phyloP scores from a whole-genome alignment of 345 rosid species.

The Citrus reticulata region DNA sequence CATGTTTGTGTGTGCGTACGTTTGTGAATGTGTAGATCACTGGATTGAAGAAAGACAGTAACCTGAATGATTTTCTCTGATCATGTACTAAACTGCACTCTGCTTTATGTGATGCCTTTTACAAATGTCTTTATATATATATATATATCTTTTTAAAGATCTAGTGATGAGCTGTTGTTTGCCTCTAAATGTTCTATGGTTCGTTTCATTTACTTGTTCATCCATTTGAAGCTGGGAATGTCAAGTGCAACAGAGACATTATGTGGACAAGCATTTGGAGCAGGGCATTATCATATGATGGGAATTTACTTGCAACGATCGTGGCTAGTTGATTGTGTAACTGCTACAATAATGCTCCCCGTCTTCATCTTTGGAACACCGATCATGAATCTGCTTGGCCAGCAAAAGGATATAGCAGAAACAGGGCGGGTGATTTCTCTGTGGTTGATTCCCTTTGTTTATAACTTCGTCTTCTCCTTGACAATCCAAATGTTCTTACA shows the following conservation, averaged over 20 bases:
- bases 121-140: too few species aligned
- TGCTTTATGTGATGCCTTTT: too few species aligned
- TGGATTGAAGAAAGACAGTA: not conserved
- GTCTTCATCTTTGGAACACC: slow-evolving; percentile 37
- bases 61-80: not conserved
- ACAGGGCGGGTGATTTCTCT: slow-evolving; percentile 35
- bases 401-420: slow-evolving; percentile 35
- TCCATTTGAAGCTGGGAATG: slow-evolving; percentile 45
- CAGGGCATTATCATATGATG: slow-evolving; percentile 57
- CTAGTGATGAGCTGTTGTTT: too few species aligned
- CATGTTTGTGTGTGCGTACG: too few species aligned
- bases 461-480: slow-evolving; percentile 31
- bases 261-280: slow-evolving; percentile 66
- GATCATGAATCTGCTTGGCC: slow-evolving; percentile 40
- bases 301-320: slow-evolving; percentile 57
- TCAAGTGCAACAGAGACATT: slow-evolving; percentile 57
- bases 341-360: slow-evolving; percentile 38
- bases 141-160: too few species aligned
- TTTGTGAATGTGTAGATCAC: too few species aligned
- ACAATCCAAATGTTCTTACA: slow-evolving; percentile 57
- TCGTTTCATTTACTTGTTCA: not conserved
- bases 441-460: slow-evolving; percentile 54
- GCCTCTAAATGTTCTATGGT: too few species aligned
- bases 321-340: slow-evolving; percentile 37
- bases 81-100: too few species aligned